A percentile compares a stretch with the other conserved stretches of the same genome.
Conservation (phyloP, 306 rosid species). For the Fagus crenata region DNA sequence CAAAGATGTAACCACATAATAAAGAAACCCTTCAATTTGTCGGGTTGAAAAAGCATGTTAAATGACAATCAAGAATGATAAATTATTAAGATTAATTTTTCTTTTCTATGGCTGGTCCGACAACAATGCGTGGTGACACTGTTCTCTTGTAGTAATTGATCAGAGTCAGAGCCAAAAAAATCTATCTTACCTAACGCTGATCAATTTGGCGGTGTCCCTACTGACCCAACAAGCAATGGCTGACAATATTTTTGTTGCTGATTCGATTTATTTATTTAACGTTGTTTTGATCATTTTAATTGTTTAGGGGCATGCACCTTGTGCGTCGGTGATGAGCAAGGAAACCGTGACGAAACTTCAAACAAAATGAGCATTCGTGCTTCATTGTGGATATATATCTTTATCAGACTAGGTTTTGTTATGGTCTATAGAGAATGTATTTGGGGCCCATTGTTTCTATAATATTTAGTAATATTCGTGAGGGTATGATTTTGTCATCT, state of each 20-base stretch:
- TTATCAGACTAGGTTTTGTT: conserved; percentile 17
- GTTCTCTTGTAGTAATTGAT: conserved; percentile 32
- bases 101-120: conserved; percentile 38
- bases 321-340: conserved; percentile 47
- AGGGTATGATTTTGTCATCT: no score
- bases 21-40: conserved; percentile 38
- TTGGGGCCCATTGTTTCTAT: no score
- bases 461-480: no score
- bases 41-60: conserved; percentile 34
- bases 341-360: conserved; percentile 35
- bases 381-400: background rate
- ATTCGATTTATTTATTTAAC: conserved; percentile 19
- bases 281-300: background rate
- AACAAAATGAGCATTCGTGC: background rate
- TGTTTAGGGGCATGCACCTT: conserved; percentile 21
- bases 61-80: background rate
- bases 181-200: conserved; percentile 46
- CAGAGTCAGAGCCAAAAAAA: background rate
- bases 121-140: conserved; percentile 55
- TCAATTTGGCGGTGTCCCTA: conserved; percentile 60
- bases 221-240: conserved; percentile 30
- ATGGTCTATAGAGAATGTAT: background rate
- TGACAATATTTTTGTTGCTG: conserved; percentile 33
- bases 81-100: background rate
- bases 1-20: conserved; percentile 54